phyloP scores from a whole-genome alignment of 192 early-diverging fungal genomes.

The Umbelopsis vinacea region DNA sequence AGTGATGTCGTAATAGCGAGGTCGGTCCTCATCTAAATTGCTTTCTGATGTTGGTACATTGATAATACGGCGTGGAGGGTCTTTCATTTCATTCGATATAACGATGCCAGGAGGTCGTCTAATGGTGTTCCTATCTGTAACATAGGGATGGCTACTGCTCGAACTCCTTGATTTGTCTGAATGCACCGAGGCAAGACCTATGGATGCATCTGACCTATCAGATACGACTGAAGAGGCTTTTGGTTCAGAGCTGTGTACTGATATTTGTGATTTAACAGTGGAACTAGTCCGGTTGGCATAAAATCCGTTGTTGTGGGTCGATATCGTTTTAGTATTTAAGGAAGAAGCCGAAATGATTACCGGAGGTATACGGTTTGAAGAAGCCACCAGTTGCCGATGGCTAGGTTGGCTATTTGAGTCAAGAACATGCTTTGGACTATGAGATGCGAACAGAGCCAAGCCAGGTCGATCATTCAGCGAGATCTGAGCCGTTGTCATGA shows the following conservation, averaged over 20 bases:
- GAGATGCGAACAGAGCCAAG: background rate
- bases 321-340: background rate
- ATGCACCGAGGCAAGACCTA: conserved; percentile 11
- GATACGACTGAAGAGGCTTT: conserved; percentile 2
- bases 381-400: background rate
- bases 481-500: conserved; percentile 15
- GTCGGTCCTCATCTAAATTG: background rate
- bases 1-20: background rate
- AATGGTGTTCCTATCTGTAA: background rate
- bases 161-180: background rate
- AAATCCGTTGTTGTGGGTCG: background rate
- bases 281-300: background rate
- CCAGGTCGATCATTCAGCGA: conserved; percentile 8
- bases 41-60: background rate
- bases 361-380: conserved; percentile 14
- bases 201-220: background rate
- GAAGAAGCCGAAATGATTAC: background rate
- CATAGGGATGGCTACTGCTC: background rate
- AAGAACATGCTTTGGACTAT: background rate
- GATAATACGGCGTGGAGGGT: background rate
- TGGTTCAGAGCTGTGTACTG: background rate
- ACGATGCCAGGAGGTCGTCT: conserved; percentile 2
- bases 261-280: background rate
- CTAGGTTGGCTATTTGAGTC: background rate
- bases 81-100: conserved; percentile 4